Conservation (phyloP, 2,329 filamentous ascomycete species). For the Botryotinia globosa region DNA sequence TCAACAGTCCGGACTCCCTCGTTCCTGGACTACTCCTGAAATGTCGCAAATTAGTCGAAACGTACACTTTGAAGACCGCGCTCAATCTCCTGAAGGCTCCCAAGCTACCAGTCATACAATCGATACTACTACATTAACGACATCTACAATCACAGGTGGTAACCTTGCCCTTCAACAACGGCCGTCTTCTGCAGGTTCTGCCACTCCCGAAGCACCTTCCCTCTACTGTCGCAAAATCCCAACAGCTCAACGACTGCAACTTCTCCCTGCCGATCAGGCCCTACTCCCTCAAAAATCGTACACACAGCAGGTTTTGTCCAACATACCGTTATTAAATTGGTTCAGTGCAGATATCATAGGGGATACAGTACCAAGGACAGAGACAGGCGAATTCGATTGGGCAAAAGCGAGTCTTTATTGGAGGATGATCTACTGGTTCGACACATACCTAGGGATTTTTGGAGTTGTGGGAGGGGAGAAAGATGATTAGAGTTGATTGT, state of each 20-base stretch:
- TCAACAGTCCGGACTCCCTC: constrained; percentile 27
- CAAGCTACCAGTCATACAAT: constrained; percentile 52
- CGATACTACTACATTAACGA: constrained; percentile 52
- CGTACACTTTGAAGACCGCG: constrained; percentile 8
- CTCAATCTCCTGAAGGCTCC: constrained; percentile 34
- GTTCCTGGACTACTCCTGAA: constrained; percentile 33
- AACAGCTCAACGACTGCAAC: constrained; percentile 60
- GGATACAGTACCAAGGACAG: constrained; percentile 68
- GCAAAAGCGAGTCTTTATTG: constrained; percentile 64
- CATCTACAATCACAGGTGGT: constrained; percentile 32
- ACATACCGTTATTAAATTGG: constrained; percentile 69
- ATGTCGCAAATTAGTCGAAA: constrained; percentile 35
- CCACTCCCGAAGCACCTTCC: constrained; percentile 31
- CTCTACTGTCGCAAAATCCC: constrained; percentile 62
- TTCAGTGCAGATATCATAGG: constrained; percentile 72
- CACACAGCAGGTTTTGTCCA: constrained; percentile 60
- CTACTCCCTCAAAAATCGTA: constrained; percentile 66
- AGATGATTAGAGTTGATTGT: constrained; percentile 26
- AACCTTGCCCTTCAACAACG: constrained; percentile 36
- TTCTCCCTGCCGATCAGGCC: constrained; percentile 68
- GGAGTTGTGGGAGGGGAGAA: constrained; percentile 48
- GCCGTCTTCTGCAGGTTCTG: constrained; percentile 37
- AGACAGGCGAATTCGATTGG: constrained; percentile 76
- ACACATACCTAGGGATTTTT: constrained; percentile 57
- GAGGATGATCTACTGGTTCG: constrained; percentile 63